Percentiles rank a stretch among this genome's conserved stretches.
These are phyloP conservation scores for Amanita subjunquillea DNA, from an alignment of 768 basidiomycete species.

Conservation along the genomic window DNA sequence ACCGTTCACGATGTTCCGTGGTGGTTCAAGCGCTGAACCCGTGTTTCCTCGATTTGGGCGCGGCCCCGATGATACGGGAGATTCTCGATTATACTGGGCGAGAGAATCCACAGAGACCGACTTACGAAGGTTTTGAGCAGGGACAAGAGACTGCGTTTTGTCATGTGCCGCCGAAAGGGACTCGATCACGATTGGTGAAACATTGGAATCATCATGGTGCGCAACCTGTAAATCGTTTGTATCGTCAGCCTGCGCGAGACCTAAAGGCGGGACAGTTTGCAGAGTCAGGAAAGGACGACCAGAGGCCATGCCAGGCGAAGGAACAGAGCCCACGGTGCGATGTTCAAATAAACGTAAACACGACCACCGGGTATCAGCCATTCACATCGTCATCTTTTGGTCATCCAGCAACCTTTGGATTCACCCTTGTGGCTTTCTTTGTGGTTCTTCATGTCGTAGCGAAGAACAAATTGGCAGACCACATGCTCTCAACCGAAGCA, in stretches of 20 bases:
- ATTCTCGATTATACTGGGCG: conserved; percentile 33
- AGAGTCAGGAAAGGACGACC: conserved; percentile 5
- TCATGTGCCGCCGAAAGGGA: conserved; percentile 30
- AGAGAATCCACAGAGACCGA: conserved; percentile 76
- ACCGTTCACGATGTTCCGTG: conserved; percentile 13
- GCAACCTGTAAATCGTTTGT: neutral
- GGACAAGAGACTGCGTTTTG: conserved; percentile 16
- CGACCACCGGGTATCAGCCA: neutral
- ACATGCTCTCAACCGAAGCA: too few relatives aligned
- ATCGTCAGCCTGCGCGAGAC: conserved; percentile 6
- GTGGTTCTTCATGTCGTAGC: too few relatives aligned
- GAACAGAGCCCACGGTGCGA: conserved; percentile 9
- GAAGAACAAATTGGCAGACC: too few relatives aligned
- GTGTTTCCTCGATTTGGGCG: conserved; percentile 28
- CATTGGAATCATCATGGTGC: conserved; percentile 3
- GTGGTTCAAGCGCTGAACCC: conserved; percentile 22
- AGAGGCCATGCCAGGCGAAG: conserved; percentile 17
- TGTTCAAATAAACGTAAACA: conserved; percentile 8
- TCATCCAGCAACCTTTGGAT: too few relatives aligned
- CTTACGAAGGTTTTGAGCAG: conserved; percentile 46
- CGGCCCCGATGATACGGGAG: conserved; percentile 18
- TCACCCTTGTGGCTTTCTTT: too few relatives aligned
- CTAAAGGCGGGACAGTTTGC: conserved; percentile 4
- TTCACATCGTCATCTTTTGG: too few relatives aligned
- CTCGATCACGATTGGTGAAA: conserved; percentile 15